phyloP scores from a whole-genome alignment of 1,139 yeast genomes.

The Candida frijolesensis region DNA sequence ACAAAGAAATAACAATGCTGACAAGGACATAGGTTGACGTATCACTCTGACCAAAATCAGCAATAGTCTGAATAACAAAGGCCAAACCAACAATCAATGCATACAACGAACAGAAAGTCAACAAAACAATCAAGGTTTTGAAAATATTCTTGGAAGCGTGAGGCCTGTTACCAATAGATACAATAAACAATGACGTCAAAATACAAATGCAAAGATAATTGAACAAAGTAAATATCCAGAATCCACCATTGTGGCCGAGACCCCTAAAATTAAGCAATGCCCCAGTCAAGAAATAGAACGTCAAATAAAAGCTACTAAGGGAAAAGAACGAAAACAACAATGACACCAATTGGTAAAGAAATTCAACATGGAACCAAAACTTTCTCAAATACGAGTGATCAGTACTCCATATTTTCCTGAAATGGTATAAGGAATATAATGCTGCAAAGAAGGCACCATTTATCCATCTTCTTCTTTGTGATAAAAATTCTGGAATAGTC shows the following conservation, averaged over 20 bases:
- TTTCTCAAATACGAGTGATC: slow-evolving; percentile 45
- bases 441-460: slow-evolving; percentile 55
- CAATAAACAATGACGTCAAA: slow-evolving; percentile 80
- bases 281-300: slow-evolving; percentile 92
- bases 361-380: slow-evolving; percentile 45
- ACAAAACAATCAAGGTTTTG: slow-evolving; percentile 65
- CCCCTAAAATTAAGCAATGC: slow-evolving; percentile 56
- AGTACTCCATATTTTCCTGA: slow-evolving; percentile 45
- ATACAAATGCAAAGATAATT: slow-evolving; percentile 82
- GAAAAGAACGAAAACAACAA: slow-evolving; percentile 87
- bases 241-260: slow-evolving; percentile 71
- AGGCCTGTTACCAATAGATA: slow-evolving; percentile 94
- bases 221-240: slow-evolving; percentile 79
- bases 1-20: slow-evolving; percentile 73
- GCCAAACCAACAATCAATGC: slow-evolving; percentile 82
- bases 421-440: slow-evolving; percentile 47
- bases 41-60: slow-evolving; percentile 38
- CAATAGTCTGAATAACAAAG: slow-evolving; percentile 65
- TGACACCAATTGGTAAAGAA: slow-evolving; percentile 54
- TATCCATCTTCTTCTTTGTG: slow-evolving; percentile 54
- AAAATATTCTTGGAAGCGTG: slow-evolving; percentile 80
- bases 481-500: slow-evolving; percentile 45
- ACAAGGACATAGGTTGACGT: slow-evolving; percentile 56
- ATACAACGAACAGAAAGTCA: slow-evolving; percentile 79
- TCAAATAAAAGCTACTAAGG: slow-evolving; percentile 83